These are phyloP conservation scores for Polygonum maritimum DNA, from an alignment of 148 eudicot species.

Conservation along the genomic window DNA sequence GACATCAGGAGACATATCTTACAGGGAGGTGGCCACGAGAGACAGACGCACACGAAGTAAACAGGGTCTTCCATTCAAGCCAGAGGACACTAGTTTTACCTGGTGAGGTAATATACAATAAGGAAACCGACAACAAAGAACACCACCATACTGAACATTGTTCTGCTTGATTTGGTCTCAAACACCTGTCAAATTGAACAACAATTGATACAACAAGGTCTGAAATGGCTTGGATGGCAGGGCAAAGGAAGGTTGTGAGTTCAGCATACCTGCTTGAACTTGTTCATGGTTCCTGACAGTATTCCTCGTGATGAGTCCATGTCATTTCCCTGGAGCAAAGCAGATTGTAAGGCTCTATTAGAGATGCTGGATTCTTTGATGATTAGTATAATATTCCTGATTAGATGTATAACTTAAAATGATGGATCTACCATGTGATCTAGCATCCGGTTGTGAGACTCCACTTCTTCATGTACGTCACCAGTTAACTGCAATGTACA, in stretches of 20 bases:
- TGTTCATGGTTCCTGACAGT: constrained; percentile 89
- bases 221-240: background rate
- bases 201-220: background rate
- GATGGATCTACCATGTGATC: constrained; percentile 61
- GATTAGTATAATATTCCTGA: background rate
- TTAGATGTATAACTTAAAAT: background rate
- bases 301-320: constrained; percentile 91
- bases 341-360: background rate
- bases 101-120: constrained; percentile 75
- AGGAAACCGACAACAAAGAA: constrained; percentile 73
- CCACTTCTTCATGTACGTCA: constrained; percentile 90
- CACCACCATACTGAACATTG: constrained; percentile 77
- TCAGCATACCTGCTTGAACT: constrained; percentile 69
- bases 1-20: background rate
- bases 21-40: background rate
- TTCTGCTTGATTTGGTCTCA: constrained; percentile 89
- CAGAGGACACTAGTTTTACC: constrained; percentile 22
- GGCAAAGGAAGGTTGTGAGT: background rate
- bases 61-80: background rate
- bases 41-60: background rate
- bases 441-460: constrained; percentile 77
- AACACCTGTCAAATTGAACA: constrained; percentile 38
- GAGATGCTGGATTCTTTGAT: background rate
- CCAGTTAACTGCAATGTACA: constrained; percentile 64
- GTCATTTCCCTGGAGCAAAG: constrained; percentile 56